These are phyloP conservation scores for Colletotrichum sp. DNA, from an alignment of 2,329 filamentous ascomycete species.

Conservation along the genomic window DNA sequence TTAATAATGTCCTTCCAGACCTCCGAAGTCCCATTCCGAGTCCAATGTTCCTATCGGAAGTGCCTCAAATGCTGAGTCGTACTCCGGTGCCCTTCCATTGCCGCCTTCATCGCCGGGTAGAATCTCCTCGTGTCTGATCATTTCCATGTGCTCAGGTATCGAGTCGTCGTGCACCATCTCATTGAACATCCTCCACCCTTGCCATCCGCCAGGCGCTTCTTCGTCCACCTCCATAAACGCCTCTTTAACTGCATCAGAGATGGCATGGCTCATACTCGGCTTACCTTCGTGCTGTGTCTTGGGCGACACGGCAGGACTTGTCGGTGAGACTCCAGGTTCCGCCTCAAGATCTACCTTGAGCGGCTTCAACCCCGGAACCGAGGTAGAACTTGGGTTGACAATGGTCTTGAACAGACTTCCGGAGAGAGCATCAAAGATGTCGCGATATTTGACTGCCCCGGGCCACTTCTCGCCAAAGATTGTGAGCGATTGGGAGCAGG, in stretches of 20 bases:
- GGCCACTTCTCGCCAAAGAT: constrained; percentile 34
- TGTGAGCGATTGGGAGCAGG: constrained; percentile 30
- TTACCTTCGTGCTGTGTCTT: neutral
- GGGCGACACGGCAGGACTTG: neutral
- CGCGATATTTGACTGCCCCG: constrained; percentile 32
- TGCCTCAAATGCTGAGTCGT: neutral
- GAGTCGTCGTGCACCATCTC: constrained; percentile 28
- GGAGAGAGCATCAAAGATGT: constrained; percentile 31
- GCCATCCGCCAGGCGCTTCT: constrained; percentile 29
- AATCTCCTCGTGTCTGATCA: neutral
- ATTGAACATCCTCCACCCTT: constrained; percentile 32
- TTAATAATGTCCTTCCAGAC: neutral
- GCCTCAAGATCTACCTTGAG: neutral
- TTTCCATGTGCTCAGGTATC: neutral
- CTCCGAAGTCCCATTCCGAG: constrained; percentile 14
- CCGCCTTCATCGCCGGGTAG: rapidly evolving
- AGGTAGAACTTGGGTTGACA: constrained; percentile 8
- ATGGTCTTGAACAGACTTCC: constrained; percentile 26
- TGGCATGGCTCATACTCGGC: neutral
- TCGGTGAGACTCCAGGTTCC: neutral
- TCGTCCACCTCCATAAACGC: constrained; percentile 34
- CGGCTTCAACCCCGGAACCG: neutral
- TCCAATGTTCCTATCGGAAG: neutral
- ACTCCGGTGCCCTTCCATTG: neutral
- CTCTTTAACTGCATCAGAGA: constrained; percentile 28